Base-by-base conservation (phyloP, 441 rosid genomes). In the Hypseocharis bilobata region DNA sequence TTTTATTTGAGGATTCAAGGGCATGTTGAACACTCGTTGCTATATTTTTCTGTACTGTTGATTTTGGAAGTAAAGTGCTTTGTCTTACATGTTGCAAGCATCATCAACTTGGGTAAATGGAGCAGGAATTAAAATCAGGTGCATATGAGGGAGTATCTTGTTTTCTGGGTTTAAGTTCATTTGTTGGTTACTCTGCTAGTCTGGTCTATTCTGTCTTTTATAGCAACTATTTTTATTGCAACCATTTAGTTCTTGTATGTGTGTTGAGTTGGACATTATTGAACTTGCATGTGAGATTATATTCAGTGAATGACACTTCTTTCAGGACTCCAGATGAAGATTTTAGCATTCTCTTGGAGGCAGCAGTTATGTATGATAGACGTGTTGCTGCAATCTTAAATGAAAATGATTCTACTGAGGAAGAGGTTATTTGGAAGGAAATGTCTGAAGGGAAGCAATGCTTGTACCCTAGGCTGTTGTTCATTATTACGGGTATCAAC, bases 321-420 rank as follows among this genome's bases (percentile, higher is more conserved):
- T 85, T 63, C 86, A 93, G 97, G 99, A 88, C 97, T 27, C 85
- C 97, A 45, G 99, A 93, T 89, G 99, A 93, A 81, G 85, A 93
- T 82, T 93, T 93, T 78, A 82, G 93, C 73, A 84, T 93, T 70
- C 91, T 93, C 59, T 75, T 93, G 64, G 96, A 91, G 82, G 99
- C 99, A 49, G 96, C 97, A 23, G 91, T 93, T 20, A 83, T 93
- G 96, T 93, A 91, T 80, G 97, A 93, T 69, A 85, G 92, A 67
- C 90, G 93, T 52, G 99, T 91, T 71, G 91, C 88, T 65, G 96
- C 98, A 49, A 79, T 88, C 59, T 73, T 85, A 45, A 77, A 83
- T 74, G 92, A 83, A 81, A 82, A 85, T 20, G 87, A 88, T 62
- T 80, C 83, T 62, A 59, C 65, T 13, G 77, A 73, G 63, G 83